phyloP scores from a whole-genome alignment of 2,329 filamentous ascomycete species.

The Fusarium sacchari region DNA sequence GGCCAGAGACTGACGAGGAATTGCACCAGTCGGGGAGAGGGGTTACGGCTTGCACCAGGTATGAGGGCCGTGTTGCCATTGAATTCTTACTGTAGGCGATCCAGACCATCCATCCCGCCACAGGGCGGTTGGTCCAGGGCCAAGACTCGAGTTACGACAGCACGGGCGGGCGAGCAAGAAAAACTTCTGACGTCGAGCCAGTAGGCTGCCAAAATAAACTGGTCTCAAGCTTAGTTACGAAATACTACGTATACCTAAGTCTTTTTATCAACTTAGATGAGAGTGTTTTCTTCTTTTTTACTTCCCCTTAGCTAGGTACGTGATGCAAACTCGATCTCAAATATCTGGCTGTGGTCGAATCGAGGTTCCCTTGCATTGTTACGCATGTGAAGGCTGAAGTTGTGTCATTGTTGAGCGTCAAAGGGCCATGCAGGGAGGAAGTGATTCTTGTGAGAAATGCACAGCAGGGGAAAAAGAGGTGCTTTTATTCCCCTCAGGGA shows the following conservation, averaged over 20 bases:
- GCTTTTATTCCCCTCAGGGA: background rate
- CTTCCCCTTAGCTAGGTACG: no score
- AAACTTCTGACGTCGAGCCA: background rate
- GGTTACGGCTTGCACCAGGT: conserved; percentile 27
- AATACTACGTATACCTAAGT: background rate
- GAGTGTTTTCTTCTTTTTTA: background rate
- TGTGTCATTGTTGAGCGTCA: background rate
- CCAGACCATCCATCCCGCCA: background rate
- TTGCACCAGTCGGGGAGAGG: background rate
- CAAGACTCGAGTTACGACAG: background rate
- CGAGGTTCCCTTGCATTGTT: background rate
- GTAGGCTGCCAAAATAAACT: background rate
- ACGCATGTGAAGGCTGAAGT: background rate
- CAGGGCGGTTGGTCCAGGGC: background rate
- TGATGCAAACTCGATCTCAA: background rate
- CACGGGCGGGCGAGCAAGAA: background rate
- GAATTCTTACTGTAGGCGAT: conserved; percentile 16
- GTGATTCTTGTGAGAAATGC: background rate
- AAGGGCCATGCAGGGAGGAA: background rate
- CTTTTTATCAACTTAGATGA: background rate
- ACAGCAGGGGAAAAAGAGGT: no score
- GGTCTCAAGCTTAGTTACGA: background rate
- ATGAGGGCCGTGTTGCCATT: conserved; percentile 9
- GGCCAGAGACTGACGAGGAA: conserved; percentile 17
- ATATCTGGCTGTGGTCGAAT: background rate